These are phyloP conservation scores for Nakazawaea pomicola DNA, from an alignment of 805 yeast genomes.

Conservation along the genomic window DNA sequence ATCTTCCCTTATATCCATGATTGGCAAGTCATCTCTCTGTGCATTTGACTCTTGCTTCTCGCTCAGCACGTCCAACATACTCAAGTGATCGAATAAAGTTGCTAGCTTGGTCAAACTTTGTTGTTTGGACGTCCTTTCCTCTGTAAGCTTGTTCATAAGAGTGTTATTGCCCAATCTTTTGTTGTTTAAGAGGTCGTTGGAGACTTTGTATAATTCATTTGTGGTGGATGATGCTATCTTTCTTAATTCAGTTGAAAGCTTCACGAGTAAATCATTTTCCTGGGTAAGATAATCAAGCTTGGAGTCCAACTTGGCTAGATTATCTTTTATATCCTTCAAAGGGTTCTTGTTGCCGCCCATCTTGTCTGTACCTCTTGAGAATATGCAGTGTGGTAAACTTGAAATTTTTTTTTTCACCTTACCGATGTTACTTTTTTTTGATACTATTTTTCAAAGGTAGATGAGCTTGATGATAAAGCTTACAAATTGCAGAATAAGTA, in stretches of 20 bases:
- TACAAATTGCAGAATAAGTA: no score
- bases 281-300: slow-evolving; percentile 25
- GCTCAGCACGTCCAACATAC: slow-evolving; percentile 3
- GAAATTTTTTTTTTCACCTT: slow-evolving; percentile 1
- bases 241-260: slow-evolving; percentile 8
- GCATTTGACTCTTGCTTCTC: slow-evolving; percentile 9
- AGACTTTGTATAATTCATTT: slow-evolving; percentile 2
- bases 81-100: slow-evolving; percentile 21
- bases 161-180: slow-evolving; percentile 6
- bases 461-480: no score
- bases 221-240: slow-evolving; percentile 6
- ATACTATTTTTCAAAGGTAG: background rate
- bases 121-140: slow-evolving; percentile 16
- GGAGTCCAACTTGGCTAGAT: slow-evolving; percentile 16
- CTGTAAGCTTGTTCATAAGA: slow-evolving; percentile 1
- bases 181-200: slow-evolving; percentile 6
- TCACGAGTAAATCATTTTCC: slow-evolving; percentile 30
- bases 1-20: slow-evolving; percentile 81
- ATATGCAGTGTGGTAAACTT: background rate
- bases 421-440: background rate
- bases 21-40: slow-evolving; percentile 47
- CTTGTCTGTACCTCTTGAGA: no score
- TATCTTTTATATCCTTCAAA: slow-evolving; percentile 17
- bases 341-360: slow-evolving; percentile 3
- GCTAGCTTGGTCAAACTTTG: slow-evolving; percentile 22